These are phyloP conservation scores for Olyra latifolia DNA, from an alignment of 176 grass and related monocot species.

Conservation along the genomic window DNA sequence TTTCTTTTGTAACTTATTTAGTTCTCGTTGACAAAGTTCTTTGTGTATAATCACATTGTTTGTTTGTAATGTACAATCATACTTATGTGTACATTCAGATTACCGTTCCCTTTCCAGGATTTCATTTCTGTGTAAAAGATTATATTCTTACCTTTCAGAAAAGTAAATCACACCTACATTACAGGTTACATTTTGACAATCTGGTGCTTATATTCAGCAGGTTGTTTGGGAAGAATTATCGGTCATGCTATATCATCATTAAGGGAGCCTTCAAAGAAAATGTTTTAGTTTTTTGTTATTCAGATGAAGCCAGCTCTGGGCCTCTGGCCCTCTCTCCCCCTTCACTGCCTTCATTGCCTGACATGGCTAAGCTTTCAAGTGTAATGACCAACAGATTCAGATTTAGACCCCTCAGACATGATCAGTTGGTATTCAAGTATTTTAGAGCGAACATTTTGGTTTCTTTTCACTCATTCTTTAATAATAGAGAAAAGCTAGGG, in stretches of 20 bases:
- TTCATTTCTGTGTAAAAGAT: background rate
- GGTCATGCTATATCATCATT: background rate
- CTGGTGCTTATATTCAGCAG: background rate
- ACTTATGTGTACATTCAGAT: background rate
- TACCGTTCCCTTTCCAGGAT: constrained; percentile 4
- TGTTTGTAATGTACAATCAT: background rate
- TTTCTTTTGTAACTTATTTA: background rate
- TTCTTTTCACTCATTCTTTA: too few species aligned
- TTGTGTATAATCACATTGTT: background rate
- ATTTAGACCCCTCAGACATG: too few species aligned
- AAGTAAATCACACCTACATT: background rate
- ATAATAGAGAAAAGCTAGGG: too few species aligned
- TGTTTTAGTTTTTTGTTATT: too few species aligned
- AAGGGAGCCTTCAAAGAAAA: background rate
- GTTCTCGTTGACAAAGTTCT: background rate
- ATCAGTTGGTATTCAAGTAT: too few species aligned
- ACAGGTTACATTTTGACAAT: too few species aligned
- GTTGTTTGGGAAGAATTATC: background rate
- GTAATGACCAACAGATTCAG: too few species aligned
- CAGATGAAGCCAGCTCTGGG: too few species aligned
- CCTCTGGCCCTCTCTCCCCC: too few species aligned
- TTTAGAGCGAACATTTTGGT: too few species aligned
- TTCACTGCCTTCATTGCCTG: too few species aligned
- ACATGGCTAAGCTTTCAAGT: too few species aligned
- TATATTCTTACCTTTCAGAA: background rate